Base-by-base conservation (phyloP, 768 basidiomycete genomes). In the Podaxis carcinomalis region DNA sequence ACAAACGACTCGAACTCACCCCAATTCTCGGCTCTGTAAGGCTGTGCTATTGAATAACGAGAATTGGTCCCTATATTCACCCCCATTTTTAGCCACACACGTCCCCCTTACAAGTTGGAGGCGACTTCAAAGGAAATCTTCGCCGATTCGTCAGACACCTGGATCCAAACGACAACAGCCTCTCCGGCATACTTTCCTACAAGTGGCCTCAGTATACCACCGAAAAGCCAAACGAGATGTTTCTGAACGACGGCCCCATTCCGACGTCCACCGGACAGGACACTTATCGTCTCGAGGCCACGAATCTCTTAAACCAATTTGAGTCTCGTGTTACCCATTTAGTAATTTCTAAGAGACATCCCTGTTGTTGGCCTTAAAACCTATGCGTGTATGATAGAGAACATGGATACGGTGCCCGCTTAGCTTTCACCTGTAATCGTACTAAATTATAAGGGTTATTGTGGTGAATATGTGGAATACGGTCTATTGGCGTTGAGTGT, bases 1-100 rank as follows among this genome's bases (percentile, higher is more conserved):
- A 69, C 69, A 78, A 80, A 66, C 76, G 80, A 0, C 62, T 76
- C 25, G 83, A 84, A 56, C 10, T 2, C 0, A 46, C 75, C 0
- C 78, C 80, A 11, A 53, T 76, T 57, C 65, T 83, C 2, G 83
- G 83, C 44, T 75, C 82, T 7, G 81, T 79, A 32, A 68, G 77
- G 32, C 32, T 66, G 4, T 5, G 9, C 11, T 50, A n/a, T 5
- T 13, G 42, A 51, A 39, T 9, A 37, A 4, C 2, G 32, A 14
- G 37, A 32, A 7, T 16, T 10, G 21, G 21, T 6, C 13, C 51
- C 11, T 35, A 5, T 37, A 76, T 25, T 64, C 56, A 16, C 75
- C 28, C 82, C 32, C 32, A 32, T 32, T 32, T 9, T 32, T 32
- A 32, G 32, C 2, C 7, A 32, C 32, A 32, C 32, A 7, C 32